Conservation (phyloP, 2,329 filamentous ascomycete species). For the Xylariomycetidae sp. region DNA sequence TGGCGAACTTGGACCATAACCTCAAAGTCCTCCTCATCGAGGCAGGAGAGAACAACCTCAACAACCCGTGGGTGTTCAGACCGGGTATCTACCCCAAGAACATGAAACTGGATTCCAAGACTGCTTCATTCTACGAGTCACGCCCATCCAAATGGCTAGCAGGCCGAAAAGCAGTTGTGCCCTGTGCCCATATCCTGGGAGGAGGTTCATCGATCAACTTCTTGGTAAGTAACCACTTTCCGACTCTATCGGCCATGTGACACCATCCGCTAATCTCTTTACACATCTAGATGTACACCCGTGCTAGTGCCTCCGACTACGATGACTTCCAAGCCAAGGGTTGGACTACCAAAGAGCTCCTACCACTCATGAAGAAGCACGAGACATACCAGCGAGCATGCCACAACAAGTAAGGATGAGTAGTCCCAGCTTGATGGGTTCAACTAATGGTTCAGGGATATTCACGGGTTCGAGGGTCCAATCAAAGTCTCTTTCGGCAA, state of each 20-base stretch:
- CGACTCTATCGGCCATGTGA: no score
- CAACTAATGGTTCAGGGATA: slow-evolving; percentile 39
- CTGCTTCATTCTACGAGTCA: slow-evolving; percentile 76
- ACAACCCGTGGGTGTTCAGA: slow-evolving; percentile 74
- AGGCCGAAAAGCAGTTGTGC: slow-evolving; percentile 69
- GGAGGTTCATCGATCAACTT: slow-evolving; percentile 75
- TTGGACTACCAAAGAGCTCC: slow-evolving; percentile 71
- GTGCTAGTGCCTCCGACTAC: slow-evolving; percentile 67
- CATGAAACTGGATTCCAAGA: slow-evolving; percentile 73
- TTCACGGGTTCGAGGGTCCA: slow-evolving; percentile 74
- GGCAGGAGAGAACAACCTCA: slow-evolving; percentile 46
- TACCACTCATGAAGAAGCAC: slow-evolving; percentile 75
- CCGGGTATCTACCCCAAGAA: slow-evolving; percentile 74
- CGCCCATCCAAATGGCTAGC: slow-evolving; percentile 67
- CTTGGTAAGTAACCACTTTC: slow-evolving; percentile 51
- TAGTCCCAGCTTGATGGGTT: neutral
- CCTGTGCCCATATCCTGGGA: slow-evolving; percentile 67
- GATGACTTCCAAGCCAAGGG: slow-evolving; percentile 77
- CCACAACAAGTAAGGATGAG: slow-evolving; percentile 45
- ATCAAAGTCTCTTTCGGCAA: slow-evolving; percentile 81
- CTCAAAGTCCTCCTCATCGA: slow-evolving; percentile 52
- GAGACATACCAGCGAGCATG: slow-evolving; percentile 69
- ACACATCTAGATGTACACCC: slow-evolving; percentile 60
- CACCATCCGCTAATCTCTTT: no score
- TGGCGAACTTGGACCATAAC: slow-evolving; percentile 73